Base-by-base conservation (phyloP, 345 rosid species). In the Rubroshorea leprosula region DNA sequence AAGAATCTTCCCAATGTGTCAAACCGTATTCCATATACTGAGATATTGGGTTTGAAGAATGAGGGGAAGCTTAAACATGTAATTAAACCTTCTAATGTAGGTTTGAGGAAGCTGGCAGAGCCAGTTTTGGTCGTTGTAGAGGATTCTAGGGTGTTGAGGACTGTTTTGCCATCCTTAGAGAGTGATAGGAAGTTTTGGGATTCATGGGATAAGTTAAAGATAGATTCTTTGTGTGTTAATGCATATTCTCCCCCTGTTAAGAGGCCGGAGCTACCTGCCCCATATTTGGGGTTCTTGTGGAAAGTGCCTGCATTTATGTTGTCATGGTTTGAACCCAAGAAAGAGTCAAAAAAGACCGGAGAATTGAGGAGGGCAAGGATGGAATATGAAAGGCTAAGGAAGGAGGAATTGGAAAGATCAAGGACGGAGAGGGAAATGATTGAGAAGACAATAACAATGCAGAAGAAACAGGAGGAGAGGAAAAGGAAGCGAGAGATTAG, bases 111-210 rank as follows among this genome's bases (percentile, higher is more conserved):
- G 54, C 74, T 61, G 46, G 68, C 75, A 6, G 90, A 87, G 62
- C 73, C 87, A 24, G 84, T 90, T 51, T 68, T 90, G 61, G 84
- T 87, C 5, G 97, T 90, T 60, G 68, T 90, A 58, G 96, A 83
- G 64, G 94, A 87, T 75, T 83, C 89, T 74, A 73, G 68, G 49
- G 94, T 90, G 63, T 61, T 83, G 12, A 83, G 96, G 61, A 90
- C 91, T 26, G 97, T 87, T 49, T 70, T 90, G 58, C 97, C 96
- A 29, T 85, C 89, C 0, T 21, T 76, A 53, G 82, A 73, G 63
- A 81, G 91, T 74, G 83, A 83, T 61, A 62, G 60, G 68, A 82
- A 75, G 78, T 90, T 90, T 67, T 90, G 97, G 97, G 84, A 85
- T 31, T 72, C 64, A 16, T 90, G 97, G 96, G 83, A 80, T 61